A percentile compares a stretch with the other conserved stretches of the same genome.
These are phyloP conservation scores for Physcomitrellopsis africana DNA, from an alignment of 225 moss, liverwort and hornwort species.

Conservation along the genomic window DNA sequence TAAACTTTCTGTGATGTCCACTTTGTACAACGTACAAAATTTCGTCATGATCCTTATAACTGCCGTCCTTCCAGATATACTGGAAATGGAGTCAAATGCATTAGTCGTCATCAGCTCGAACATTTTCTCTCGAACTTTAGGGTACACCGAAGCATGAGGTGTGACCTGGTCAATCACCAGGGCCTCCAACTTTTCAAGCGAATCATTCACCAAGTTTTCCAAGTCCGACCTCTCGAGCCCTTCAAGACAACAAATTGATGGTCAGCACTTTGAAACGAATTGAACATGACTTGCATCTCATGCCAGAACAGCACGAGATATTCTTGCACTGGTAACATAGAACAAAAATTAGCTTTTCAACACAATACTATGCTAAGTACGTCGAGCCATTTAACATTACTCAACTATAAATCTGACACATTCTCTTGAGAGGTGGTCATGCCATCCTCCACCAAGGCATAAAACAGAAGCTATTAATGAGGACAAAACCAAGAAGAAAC, in stretches of 20 bases:
- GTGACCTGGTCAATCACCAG: neutral
- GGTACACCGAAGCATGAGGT: conserved; percentile 8
- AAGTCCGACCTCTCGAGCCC: conserved; percentile 24
- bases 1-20: conserved; percentile 26
- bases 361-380: neutral
- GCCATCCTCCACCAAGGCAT: too few species aligned
- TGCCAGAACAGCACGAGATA: neutral
- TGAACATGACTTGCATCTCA: neutral
- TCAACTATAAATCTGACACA: neutral
- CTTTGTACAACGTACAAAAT: conserved; percentile 16
- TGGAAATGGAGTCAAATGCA: conserved; percentile 26
- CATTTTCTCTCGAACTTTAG: conserved; percentile 19
- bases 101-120: conserved; percentile 10
- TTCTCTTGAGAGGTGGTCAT: neutral
- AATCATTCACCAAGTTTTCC: conserved; percentile 43
- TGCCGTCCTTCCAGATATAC: conserved; percentile 40
- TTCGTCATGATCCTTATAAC: conserved; percentile 37
- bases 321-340: neutral
- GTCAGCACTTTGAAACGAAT: conserved; percentile 8
- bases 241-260: conserved; percentile 22
- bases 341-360: neutral
- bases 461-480: too few species aligned
- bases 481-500: too few species aligned
- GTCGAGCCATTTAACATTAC: neutral
- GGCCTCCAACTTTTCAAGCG: conserved; percentile 46